Conservation (phyloP, 345 rosid genomes). For the Corchorus capsularis region DNA sequence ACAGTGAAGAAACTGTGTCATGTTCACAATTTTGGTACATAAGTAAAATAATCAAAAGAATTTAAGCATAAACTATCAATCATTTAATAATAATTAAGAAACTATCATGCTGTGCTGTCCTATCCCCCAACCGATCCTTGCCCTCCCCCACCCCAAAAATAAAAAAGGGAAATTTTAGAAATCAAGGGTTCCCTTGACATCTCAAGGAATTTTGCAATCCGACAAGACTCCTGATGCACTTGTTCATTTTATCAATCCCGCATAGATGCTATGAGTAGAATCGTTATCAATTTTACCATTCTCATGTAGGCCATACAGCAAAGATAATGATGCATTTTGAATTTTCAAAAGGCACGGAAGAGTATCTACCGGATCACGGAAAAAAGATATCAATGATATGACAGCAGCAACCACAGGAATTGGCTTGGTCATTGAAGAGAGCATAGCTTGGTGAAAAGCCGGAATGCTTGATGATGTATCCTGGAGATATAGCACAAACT, state of each 20-base stretch:
- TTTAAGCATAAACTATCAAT: not conserved
- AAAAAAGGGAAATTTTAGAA: not conserved
- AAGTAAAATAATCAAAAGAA: not conserved
- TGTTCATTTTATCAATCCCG: not conserved
- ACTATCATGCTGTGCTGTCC: not conserved
- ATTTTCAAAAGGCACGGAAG: conserved; percentile 11
- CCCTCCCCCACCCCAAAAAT: not conserved
- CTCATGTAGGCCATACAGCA: not conserved
- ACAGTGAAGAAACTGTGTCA: conserved; percentile 19
- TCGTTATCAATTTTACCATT: not conserved
- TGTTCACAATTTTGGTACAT: not conserved
- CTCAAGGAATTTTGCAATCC: not conserved
- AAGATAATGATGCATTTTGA: not conserved
- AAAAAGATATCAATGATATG: conserved; percentile 76
- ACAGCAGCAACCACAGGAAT: conserved; percentile 73
- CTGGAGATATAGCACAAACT: conserved; percentile 48
- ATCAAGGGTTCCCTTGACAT: not conserved
- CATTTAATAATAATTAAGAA: not conserved
- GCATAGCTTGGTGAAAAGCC: conserved; percentile 70
- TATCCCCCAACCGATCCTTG: not conserved
- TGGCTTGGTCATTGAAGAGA: conserved; percentile 72
- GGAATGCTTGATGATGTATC: conserved; percentile 53
- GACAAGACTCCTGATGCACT: not conserved
- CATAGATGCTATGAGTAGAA: not conserved
- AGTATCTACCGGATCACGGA: conserved; percentile 59